Conservation (phyloP, 108 stramenopile species). For the Cyclotella atomus region DNA sequence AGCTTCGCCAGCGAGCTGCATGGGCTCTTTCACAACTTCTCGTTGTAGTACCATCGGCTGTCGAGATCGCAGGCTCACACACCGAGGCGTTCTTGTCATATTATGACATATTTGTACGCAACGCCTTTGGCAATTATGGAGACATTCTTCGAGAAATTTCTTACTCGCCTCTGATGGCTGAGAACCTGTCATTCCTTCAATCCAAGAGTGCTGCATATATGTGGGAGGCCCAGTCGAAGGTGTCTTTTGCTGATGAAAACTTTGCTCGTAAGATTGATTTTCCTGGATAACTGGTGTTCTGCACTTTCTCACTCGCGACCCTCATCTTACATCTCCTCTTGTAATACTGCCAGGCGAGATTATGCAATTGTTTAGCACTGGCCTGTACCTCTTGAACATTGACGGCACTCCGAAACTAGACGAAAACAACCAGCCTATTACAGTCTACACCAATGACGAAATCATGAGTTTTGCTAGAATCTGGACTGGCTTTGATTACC, state of each 20-base stretch:
- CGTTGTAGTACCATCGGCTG: conserved; percentile 42
- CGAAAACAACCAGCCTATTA: conserved; percentile 36
- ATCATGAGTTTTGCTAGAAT: conserved; percentile 62
- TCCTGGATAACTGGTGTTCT: no score
- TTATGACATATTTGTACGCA: conserved; percentile 78
- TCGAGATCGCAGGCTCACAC: conserved; percentile 24
- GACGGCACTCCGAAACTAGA: conserved; percentile 54
- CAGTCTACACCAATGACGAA: conserved; percentile 57
- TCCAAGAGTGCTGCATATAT: conserved; percentile 52
- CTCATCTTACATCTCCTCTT: no score
- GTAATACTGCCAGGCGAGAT: no score
- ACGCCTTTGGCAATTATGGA: conserved; percentile 82
- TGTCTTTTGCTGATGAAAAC: conserved; percentile 69
- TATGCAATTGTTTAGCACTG: conserved; percentile 59
- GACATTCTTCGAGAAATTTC: conserved; percentile 76
- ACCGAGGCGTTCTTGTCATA: conserved; percentile 45
- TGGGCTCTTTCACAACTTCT: conserved; percentile 75
- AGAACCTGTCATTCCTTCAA: conserved; percentile 63
- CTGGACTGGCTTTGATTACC: conserved; percentile 69
- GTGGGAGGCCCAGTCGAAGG: conserved; percentile 44
- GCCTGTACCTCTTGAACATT: conserved; percentile 44
- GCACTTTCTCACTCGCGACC: no score
- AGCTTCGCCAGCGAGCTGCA: conserved; percentile 78
- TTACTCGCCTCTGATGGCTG: conserved; percentile 71
- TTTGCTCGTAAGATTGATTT: no score